phyloP scores from a whole-genome alignment of 1,139 yeast species.

The Diutina mesorugosa region DNA sequence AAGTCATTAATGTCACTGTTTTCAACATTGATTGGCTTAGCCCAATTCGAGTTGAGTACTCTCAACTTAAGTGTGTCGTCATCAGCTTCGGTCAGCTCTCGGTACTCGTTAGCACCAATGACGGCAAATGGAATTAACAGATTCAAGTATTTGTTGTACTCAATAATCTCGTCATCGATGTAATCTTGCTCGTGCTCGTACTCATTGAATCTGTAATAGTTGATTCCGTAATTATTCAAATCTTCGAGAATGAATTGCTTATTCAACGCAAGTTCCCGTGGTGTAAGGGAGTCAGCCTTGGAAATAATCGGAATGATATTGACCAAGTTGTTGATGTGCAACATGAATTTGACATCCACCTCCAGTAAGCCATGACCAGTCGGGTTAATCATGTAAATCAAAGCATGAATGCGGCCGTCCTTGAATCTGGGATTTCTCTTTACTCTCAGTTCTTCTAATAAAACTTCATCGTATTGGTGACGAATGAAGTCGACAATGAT shows the following conservation, averaged over 20 bases:
- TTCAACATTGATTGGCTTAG: constrained; percentile 29
- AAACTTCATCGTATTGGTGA: constrained; percentile 9
- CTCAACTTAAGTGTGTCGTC: constrained; percentile 16
- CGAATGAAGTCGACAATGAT: constrained; percentile 9
- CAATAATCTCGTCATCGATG: constrained; percentile 36
- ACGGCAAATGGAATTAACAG: constrained; percentile 42
- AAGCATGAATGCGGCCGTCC: constrained; percentile 9
- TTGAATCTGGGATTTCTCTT: constrained; percentile 12
- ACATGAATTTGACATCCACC: constrained; percentile 38
- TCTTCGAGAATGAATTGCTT: constrained; percentile 32
- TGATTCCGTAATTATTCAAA: constrained; percentile 21
- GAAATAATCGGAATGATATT: constrained; percentile 47
- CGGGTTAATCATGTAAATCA: constrained; percentile 9
- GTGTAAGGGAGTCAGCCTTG: constrained; percentile 45
- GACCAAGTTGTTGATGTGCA: constrained; percentile 32
- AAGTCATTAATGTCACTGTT: constrained; percentile 52
- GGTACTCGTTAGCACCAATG: constrained; percentile 14
- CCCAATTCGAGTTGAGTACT: constrained; percentile 20
- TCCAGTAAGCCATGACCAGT: constrained; percentile 10
- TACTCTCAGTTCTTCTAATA: constrained; percentile 9
- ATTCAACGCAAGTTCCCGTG: constrained; percentile 28
- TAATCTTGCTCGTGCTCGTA: constrained; percentile 35
- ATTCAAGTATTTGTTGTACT: constrained; percentile 28
- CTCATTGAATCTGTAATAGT: constrained; percentile 33
- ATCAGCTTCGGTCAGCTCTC: neutral